Evolutionary conservation across 2,329 filamentous ascomycete species (phyloP).

Genomic region (Paecilomyces variotii): DNA sequence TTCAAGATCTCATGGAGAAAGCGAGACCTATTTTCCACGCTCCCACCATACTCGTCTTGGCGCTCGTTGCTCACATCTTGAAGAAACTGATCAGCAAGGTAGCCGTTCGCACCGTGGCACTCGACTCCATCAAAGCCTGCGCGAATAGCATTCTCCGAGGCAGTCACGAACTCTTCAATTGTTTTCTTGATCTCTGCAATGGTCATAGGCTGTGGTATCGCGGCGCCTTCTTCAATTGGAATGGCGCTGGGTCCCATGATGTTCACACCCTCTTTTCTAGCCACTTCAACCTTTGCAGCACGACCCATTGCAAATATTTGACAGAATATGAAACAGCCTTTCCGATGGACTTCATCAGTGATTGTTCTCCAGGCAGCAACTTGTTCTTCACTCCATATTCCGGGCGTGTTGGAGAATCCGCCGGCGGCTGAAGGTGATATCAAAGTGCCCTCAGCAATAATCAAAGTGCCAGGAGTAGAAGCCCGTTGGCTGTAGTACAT

Average conservation of each 20-base stretch:
- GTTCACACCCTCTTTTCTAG: slow-evolving; percentile 10
- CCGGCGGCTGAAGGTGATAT: slow-evolving; percentile 38
- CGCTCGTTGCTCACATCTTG: slow-evolving; percentile 61
- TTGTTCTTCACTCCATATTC: slow-evolving; percentile 49
- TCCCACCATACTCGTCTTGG: slow-evolving; percentile 46
- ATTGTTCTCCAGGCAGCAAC: slow-evolving; percentile 53
- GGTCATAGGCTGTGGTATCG: background rate
- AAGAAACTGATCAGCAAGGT: slow-evolving; percentile 62
- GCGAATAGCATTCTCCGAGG: slow-evolving; percentile 32
- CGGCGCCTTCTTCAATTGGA: background rate
- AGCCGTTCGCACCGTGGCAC: slow-evolving; percentile 71
- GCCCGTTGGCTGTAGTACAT: slow-evolving; percentile 50
- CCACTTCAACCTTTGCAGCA: slow-evolving; percentile 34
- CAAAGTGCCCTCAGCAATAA: slow-evolving; percentile 53
- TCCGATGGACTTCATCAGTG: slow-evolving; percentile 55
- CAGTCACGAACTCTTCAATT: background rate
- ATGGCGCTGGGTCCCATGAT: background rate
- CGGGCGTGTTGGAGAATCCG: slow-evolving; percentile 47
- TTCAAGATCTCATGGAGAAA: slow-evolving; percentile 53
- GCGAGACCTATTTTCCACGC: slow-evolving; percentile 55
- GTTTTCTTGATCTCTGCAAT: background rate
- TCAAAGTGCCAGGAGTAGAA: slow-evolving; percentile 45
- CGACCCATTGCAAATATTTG: slow-evolving; percentile 59
- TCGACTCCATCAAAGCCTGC: slow-evolving; percentile 72
- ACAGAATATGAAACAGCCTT: slow-evolving; percentile 52